Base-by-base conservation (phyloP, 2,329 filamentous ascomycete genomes). In the Botrytis aclada region DNA sequence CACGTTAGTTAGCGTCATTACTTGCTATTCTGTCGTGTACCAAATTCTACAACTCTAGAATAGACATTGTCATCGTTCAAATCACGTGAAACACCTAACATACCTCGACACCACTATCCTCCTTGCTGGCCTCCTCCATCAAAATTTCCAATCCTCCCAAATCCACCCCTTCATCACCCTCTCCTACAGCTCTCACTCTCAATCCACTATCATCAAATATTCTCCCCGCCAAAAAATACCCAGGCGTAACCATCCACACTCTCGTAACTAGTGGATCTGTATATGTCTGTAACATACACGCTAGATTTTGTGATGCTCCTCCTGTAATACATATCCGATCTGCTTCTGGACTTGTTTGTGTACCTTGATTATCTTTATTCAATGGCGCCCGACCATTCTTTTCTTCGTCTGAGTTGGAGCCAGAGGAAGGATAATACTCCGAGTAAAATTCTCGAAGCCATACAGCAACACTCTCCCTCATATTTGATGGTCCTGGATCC, bases 131-230 rank as follows among this genome's bases (percentile, higher is more conserved):
- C 29, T 69, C 72, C 37, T 77, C 56, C 75, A 80, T 61, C 43
- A 65, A 62, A 29, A 47, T 80, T 74, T 86, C 85, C 63, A 94
- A 81, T 72, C 83, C 88, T 1, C 84, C 87, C 37, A 97, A 81
- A 81, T 97, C 89, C 56, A 97, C 83, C 0, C 94, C 94, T 78
- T 93, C 89, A 0, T 88, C 88, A 79, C 95, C 93, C 82, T 97
- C 94, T 0, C 91, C 90, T 20, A 95, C 87, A 2, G 89, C 91
- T 67, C 86, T 86, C 79, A 97, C 80, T 51, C 89, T 88, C 5
- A 97, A 94, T 1, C 93, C 92, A 8, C 90, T 86, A 82, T 98
- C 95, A 73, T 92, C 90, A 79, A 97, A 94, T 72, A 97, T 93
- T n/a, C 90, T 87, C 79, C 92, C 94, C 0, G 90, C 92, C n/a